Conservation (phyloP, 805 yeast species). For the Ogataea saltuana region DNA sequence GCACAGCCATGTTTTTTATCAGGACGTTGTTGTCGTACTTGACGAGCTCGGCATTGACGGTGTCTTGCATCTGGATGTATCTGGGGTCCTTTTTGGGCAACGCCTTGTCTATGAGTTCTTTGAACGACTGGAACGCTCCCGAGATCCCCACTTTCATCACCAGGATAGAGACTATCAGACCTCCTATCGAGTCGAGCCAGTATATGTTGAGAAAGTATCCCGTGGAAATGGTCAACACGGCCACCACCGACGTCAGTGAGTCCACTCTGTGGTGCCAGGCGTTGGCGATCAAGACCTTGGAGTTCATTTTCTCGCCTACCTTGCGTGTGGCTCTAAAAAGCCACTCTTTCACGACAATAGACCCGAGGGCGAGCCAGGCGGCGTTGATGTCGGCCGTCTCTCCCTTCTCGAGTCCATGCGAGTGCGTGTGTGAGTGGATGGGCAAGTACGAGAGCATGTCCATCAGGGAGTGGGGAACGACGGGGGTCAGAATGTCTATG, state of each 20-base stretch:
- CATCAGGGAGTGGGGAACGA: constrained; percentile 60
- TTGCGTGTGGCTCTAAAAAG: constrained; percentile 79
- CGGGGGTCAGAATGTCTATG: constrained; percentile 63
- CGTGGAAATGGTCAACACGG: constrained; percentile 81
- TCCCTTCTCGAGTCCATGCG: constrained; percentile 35
- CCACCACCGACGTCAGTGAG: constrained; percentile 87
- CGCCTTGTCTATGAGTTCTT: constrained; percentile 78
- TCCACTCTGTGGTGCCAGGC: constrained; percentile 99
- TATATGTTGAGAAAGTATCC: constrained; percentile 76
- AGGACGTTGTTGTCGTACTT: constrained; percentile 34
- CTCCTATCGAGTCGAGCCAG: constrained; percentile 93
- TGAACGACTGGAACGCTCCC: constrained; percentile 67
- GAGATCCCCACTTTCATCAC: constrained; percentile 83
- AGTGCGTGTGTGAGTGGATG: constrained; percentile 53
- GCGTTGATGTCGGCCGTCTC: constrained; percentile 76
- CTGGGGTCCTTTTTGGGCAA: constrained; percentile 51
- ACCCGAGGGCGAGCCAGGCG: constrained; percentile 92
- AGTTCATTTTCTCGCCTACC: constrained; percentile 74
- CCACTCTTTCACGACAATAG: constrained; percentile 86
- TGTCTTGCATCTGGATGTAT: constrained; percentile 42
- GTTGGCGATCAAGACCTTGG: constrained; percentile 90
- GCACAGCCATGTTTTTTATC: constrained; percentile 44
- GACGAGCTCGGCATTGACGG: constrained; percentile 37
- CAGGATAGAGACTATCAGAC: constrained; percentile 77
- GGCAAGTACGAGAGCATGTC: constrained; percentile 54